Conservation (phyloP, 2,329 filamentous ascomycete species). For the Nothomitra cinnamomea region DNA sequence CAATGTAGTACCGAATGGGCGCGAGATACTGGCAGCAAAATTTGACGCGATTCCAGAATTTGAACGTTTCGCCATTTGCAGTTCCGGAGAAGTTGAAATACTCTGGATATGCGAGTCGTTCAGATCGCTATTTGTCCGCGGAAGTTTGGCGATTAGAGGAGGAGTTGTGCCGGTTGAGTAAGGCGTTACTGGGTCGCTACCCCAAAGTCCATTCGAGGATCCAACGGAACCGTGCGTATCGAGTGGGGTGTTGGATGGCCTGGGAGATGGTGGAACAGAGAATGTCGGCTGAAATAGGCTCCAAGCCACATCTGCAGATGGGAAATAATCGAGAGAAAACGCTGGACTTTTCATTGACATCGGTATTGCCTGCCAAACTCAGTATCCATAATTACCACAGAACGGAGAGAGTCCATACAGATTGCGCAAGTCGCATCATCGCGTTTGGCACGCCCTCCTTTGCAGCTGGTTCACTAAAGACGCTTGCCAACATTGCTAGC, state of each 20-base stretch:
- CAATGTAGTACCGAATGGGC: slow-evolving; percentile 26
- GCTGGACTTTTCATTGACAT: slow-evolving; percentile 26
- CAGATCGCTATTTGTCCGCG: slow-evolving; percentile 11
- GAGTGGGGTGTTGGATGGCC: slow-evolving; percentile 15
- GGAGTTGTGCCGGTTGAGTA: slow-evolving; percentile 36
- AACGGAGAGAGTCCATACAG: background rate
- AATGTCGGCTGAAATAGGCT: slow-evolving; percentile 23
- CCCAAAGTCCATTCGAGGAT: slow-evolving; percentile 34
- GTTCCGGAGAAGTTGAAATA: slow-evolving; percentile 25
- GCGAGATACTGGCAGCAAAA: slow-evolving; percentile 27
- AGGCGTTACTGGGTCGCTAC: slow-evolving; percentile 31
- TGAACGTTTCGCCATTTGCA: slow-evolving; percentile 21
- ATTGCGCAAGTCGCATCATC: slow-evolving; percentile 12
- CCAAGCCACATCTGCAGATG: slow-evolving; percentile 26
- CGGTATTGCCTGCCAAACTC: slow-evolving; percentile 9
- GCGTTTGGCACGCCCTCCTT: slow-evolving; percentile 23
- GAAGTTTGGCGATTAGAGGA: slow-evolving; percentile 26
- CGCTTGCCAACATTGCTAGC: slow-evolving; percentile 46
- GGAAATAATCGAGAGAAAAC: slow-evolving; percentile 30
- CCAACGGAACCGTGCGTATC: slow-evolving; percentile 30
- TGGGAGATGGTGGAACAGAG: slow-evolving; percentile 19
- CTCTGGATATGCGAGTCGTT: slow-evolving; percentile 21
- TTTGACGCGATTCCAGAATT: slow-evolving; percentile 25
- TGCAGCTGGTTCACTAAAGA: slow-evolving; percentile 33
- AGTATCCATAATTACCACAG: background rate